phyloP scores from a whole-genome alignment of 1,139 yeast genomes.

The Saccharomycopsis hybrid region DNA sequence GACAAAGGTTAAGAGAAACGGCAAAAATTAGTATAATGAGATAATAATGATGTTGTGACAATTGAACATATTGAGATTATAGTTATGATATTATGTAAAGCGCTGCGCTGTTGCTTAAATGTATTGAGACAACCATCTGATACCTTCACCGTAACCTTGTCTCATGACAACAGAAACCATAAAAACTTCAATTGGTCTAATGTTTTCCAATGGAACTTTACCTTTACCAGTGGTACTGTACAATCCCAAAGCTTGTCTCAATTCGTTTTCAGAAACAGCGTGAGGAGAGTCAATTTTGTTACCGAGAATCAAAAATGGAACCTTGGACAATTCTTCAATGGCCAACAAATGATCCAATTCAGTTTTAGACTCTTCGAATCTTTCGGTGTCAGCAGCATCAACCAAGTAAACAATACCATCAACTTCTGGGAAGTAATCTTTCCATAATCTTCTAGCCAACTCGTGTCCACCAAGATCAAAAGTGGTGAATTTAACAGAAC shows the following conservation, averaged over 20 bases:
- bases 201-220: constrained; percentile 63
- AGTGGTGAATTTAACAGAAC: constrained; percentile 93
- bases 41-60: too few species aligned
- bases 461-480: constrained; percentile 98
- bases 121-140: constrained; percentile 93
- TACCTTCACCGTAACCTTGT: constrained; percentile 93
- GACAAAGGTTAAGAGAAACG: too few species aligned
- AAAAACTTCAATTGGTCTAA: constrained; percentile 90
- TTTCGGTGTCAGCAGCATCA: constrained; percentile 94
- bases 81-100: too few species aligned
- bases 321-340: constrained; percentile 82
- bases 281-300: constrained; percentile 92
- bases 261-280: constrained; percentile 93
- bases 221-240: constrained; percentile 86
- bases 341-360: constrained; percentile 89
- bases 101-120: constrained; percentile 38
- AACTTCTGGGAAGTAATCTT: constrained; percentile 98
- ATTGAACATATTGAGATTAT: too few species aligned
- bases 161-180: constrained; percentile 98
- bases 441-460: constrained; percentile 99
- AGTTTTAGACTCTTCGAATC: constrained; percentile 90
- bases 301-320: constrained; percentile 91
- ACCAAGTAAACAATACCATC: constrained; percentile 95
- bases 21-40: too few species aligned
- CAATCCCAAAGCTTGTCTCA: constrained; percentile 85